Evolutionary conservation across 108 stramenopile genomes (phyloP).

Genomic region (Nannochloropsis oceanica): DNA sequence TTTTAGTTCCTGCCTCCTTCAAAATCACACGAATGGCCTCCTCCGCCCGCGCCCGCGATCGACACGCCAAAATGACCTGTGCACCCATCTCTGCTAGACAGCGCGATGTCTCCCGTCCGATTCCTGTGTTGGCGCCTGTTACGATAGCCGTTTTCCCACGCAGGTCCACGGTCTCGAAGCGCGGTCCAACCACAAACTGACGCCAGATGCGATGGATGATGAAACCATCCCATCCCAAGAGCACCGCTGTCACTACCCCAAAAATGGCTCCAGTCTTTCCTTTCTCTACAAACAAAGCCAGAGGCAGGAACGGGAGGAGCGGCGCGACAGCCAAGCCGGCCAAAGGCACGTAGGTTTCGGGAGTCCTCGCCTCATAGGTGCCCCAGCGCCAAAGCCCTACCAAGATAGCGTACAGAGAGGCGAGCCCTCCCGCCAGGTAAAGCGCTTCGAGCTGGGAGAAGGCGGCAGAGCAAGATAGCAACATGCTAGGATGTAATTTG

Average conservation of each 20-base stretch:
- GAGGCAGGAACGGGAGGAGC: background rate
- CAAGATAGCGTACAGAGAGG: background rate
- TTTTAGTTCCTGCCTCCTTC: background rate
- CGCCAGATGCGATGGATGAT: background rate
- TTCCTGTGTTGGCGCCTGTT: slow-evolving; percentile 31
- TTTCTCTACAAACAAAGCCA: background rate
- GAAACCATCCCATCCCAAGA: background rate
- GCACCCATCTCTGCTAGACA: slow-evolving; percentile 23
- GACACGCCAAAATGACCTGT: slow-evolving; percentile 35
- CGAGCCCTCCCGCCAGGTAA: background rate
- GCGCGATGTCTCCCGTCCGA: slow-evolving; percentile 35
- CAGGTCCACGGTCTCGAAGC: background rate
- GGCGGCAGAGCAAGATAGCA: background rate
- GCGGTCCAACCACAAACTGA: background rate
- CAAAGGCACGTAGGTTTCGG: background rate
- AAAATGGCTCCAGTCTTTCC: background rate
- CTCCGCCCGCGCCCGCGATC: slow-evolving; percentile 25
- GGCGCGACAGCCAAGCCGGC: background rate
- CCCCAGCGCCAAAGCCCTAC: background rate
- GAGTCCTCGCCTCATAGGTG: background rate
- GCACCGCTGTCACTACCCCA: background rate
- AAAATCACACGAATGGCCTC: slow-evolving; percentile 22
- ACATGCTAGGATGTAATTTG: no score
- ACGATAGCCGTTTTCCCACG: slow-evolving; percentile 28
- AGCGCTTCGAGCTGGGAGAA: background rate